Conservation (phyloP, 352 stramenopile species). For the Pythium biforme region DNA sequence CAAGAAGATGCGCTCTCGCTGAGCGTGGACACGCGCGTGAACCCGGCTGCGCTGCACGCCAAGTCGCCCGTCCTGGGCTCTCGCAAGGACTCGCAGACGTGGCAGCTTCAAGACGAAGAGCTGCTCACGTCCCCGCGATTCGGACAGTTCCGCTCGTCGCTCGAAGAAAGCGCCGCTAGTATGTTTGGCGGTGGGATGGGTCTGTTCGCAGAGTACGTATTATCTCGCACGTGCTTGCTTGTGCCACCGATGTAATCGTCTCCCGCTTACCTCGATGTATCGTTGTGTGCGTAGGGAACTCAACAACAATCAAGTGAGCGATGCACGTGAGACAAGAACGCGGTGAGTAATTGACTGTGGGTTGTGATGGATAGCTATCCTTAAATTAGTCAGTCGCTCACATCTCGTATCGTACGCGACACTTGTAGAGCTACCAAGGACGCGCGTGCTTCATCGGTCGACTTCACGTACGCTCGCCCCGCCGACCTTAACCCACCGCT, state of each 20-base stretch:
- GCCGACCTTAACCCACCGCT: constrained; percentile 60
- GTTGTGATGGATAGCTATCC: neutral
- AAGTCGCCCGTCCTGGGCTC: constrained; percentile 38
- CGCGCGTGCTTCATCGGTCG: constrained; percentile 67
- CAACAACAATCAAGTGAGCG: constrained; percentile 22
- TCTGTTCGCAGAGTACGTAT: constrained; percentile 28
- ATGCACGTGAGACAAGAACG: constrained; percentile 13
- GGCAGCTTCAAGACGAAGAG: constrained; percentile 38
- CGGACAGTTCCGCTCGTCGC: constrained; percentile 24
- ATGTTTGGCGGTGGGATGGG: constrained; percentile 27
- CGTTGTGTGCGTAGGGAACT: constrained; percentile 5
- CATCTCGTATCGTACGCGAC: neutral
- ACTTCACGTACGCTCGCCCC: constrained; percentile 63
- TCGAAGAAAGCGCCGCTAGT: constrained; percentile 25
- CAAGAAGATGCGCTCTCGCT: constrained; percentile 10
- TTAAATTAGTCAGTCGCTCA: too few relatives aligned
- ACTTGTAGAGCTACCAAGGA: constrained; percentile 53
- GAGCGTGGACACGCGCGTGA: constrained; percentile 12
- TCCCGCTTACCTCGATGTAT: neutral
- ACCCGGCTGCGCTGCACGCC: constrained; percentile 21
- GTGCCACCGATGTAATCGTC: neutral
- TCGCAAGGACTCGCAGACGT: constrained; percentile 35
- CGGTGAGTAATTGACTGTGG: constrained; percentile 7
- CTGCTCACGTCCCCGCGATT: constrained; percentile 33
- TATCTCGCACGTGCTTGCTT: neutral